Base-by-base conservation (phyloP, 2,329 filamentous ascomycete species). In the Penicillium brasilianum region DNA sequence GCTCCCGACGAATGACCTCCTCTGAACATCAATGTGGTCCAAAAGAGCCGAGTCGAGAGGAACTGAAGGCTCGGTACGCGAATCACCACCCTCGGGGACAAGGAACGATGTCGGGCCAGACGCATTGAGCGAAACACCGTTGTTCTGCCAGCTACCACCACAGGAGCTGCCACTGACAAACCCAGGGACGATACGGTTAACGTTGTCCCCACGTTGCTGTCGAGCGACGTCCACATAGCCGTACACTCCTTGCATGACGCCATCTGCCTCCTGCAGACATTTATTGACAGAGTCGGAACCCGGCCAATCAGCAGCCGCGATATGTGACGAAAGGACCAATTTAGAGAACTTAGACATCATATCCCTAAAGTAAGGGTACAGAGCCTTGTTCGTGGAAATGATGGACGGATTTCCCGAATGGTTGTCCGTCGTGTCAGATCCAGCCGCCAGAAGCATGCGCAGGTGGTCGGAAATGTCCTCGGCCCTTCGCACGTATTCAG, bases 321-420 rank as follows among this genome's bases (percentile, higher is more conserved):
- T 97, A 74, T 99, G 95, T 14, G 95, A 98, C 2, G 95, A 99
- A 52, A 99, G 89, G 48, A 99, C 95, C 10, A 99, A 84, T 77
- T 99, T 99, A n/a, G 95, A 98, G 76, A 99, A 99, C 71, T 96
- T 93, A 48, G 95, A 98, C 95, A 99, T 99, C 89, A 98, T 98
- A 74, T 98, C 95, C 57, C 95, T 86, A 79, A 99, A 99, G 77
- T 98, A 93, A 25, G 95, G 95, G 73, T 98, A 98, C 16, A 99
- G 82, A 0, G 93, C 91, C 77, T 98, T 98, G 82, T 99, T 99
- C 5, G 92, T 96, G 7, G 93, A 97, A 62, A 99, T 99, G 71
- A 99, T 97, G n/a, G 95, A 98, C 4, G 95, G 95, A 69, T 98
- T 96, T 44, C 95, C 95, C 20, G 95, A 98, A 76, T 99, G 95